These are phyloP conservation scores for Cercospora sp. DNA, from an alignment of 2,329 filamentous ascomycete genomes.

Conservation along the genomic window DNA sequence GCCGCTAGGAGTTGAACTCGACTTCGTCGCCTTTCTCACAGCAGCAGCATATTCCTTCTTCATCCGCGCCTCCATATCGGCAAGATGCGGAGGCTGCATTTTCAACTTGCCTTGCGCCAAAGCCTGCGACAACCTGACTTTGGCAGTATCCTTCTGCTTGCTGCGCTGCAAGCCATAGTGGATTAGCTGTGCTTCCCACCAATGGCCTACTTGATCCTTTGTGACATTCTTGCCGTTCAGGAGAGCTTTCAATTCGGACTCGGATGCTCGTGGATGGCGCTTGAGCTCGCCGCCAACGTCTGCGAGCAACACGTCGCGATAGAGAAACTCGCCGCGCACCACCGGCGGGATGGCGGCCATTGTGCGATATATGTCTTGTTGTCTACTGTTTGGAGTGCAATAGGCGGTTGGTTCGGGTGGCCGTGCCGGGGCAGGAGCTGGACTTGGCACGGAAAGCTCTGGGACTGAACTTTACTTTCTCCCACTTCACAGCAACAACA, in stretches of 20 bases:
- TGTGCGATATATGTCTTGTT: neutral
- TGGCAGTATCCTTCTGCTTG: conserved; percentile 60
- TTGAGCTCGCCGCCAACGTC: conserved; percentile 35
- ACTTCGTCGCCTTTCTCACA: conserved; percentile 49
- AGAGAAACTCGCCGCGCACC: conserved; percentile 35
- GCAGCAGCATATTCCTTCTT: conserved; percentile 60
- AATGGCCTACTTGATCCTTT: conserved; percentile 59
- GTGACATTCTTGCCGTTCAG: conserved; percentile 27
- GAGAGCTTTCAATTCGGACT: conserved; percentile 29
- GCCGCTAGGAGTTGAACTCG: neutral
- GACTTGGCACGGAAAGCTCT: conserved; percentile 1
- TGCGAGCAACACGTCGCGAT: conserved; percentile 35
- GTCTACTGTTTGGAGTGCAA: neutral
- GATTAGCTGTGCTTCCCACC: conserved; percentile 63
- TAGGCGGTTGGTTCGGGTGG: neutral
- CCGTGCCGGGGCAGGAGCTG: neutral
- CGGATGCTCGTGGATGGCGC: conserved; percentile 34
- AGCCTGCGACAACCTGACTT: conserved; percentile 60
- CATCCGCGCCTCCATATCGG: conserved; percentile 55
- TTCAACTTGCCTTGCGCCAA: conserved; percentile 51
- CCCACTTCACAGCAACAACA: neutral
- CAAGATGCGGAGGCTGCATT: conserved; percentile 51
- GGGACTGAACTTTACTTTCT: neutral
- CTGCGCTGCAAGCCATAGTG: conserved; percentile 62
- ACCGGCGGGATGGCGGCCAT: conserved; percentile 18